Base-by-base conservation (phyloP, 495 filamentous ascomycete species). In the Lineolata rhizophorae region DNA sequence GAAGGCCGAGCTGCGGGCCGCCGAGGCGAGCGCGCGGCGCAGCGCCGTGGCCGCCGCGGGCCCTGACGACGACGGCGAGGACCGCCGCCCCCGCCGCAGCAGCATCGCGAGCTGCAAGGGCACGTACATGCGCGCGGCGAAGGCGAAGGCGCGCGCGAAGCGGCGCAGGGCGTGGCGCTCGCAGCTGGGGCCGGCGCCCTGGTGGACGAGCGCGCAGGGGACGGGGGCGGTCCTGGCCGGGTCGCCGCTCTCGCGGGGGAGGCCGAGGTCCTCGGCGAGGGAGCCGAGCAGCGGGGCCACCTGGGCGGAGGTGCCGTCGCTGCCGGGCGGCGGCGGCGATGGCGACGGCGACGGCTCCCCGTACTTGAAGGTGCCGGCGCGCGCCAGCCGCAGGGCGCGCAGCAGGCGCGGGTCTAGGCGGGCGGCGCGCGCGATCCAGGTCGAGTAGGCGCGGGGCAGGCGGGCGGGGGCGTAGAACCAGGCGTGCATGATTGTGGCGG, bases 181-280 rank as follows among this genome's bases (percentile, higher is more conserved):
- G 50, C 84, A 94, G 36, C 53, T 76, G 2, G 69, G 61, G 15
- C 78, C 75, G 35, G 60, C 61, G 32, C 76, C 76, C 69, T 79
- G 79, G 45, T 94, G 84, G 15, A 92, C 78, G 43, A 94, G 55
- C 51, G 82, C 70, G 55, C 84, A 94, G 3, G 80, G 82, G 36
- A 87, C 77, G 0, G 81, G 84, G 18, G 72, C 52, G 0, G 72
- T 67, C 29, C 62, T 60, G 18, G 60, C 59, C 1, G 84, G 84
- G 47, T 93, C 77, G 8, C 80, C 84, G 68, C 75, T 84, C 34
- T 51, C 51, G 1, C 58, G 30, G 0, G 81, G 82, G 61, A 65
- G 69, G 30, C 51, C 48, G 49, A 71, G 71, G 38, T 85, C 76
- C 31, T 51, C 53, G 47, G 76, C 83, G 74, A 87, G 77, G 24